Evolutionary conservation across 352 stramenopile species (phyloP).

Genomic region (Pythium rhizo-oryzae): DNA sequence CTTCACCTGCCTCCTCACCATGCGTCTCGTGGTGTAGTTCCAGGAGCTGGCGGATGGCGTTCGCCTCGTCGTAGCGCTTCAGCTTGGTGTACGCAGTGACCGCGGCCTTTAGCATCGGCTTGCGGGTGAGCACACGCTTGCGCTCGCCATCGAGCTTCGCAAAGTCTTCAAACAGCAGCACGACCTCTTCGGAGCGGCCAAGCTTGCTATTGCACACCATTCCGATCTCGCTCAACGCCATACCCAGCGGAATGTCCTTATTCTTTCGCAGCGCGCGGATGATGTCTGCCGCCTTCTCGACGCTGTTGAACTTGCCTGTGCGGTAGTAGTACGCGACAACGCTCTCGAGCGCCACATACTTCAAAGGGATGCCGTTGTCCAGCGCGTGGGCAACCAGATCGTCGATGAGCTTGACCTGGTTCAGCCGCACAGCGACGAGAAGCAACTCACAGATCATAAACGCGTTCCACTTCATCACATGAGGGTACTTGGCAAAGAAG

Average conservation of each 20-base stretch:
- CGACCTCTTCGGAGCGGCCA: constrained; percentile 57
- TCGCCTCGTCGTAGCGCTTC: constrained; percentile 60
- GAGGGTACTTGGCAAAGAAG: constrained; percentile 51
- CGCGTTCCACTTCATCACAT: constrained; percentile 63
- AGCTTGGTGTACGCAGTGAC: constrained; percentile 55
- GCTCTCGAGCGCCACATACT: constrained; percentile 74
- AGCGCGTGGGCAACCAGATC: constrained; percentile 63
- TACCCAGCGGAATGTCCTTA: constrained; percentile 73
- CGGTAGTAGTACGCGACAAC: constrained; percentile 77
- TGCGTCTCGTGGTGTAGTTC: constrained; percentile 36
- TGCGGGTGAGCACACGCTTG: constrained; percentile 56
- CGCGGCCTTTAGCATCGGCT: constrained; percentile 65
- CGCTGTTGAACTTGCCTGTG: constrained; percentile 55
- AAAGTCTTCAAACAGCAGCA: constrained; percentile 81
- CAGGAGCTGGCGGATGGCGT: constrained; percentile 58
- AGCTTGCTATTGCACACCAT: constrained; percentile 72
- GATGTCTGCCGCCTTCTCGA: constrained; percentile 67
- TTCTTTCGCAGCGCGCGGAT: constrained; percentile 69
- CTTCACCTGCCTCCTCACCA: constrained; percentile 5
- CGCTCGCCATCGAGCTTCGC: constrained; percentile 55
- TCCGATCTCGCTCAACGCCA: constrained; percentile 72
- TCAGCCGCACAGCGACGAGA: constrained; percentile 49
- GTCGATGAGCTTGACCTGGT: constrained; percentile 59
- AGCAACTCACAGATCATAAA: constrained; percentile 71
- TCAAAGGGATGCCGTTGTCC: constrained; percentile 67